phyloP scores from a whole-genome alignment of 371 early-diverging fungal genomes.

The Catenaria anguillulae region DNA sequence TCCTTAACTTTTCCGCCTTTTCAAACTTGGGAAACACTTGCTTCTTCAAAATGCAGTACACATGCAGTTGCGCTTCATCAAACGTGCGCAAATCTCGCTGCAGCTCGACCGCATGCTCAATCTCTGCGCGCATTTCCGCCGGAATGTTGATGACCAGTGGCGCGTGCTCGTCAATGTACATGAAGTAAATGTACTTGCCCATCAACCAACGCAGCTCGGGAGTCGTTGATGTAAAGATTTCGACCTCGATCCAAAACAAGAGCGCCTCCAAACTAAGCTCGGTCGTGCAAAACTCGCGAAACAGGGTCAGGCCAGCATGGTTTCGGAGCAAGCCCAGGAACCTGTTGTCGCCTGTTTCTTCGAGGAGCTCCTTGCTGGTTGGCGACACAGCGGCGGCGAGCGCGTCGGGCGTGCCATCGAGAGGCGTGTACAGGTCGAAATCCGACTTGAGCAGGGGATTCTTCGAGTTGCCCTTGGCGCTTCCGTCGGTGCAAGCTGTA shows the following conservation, averaged over 20 bases:
- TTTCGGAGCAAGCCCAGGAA: constrained; percentile 4
- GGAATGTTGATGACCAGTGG: constrained; percentile 4
- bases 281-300: neutral
- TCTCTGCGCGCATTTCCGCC: constrained; percentile 2
- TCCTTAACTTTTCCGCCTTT: neutral
- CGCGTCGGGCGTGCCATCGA: too few relatives aligned
- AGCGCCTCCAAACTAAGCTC: neutral
- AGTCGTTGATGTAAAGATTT: constrained; percentile 2
- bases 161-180: constrained; percentile 8
- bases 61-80: constrained; percentile 5
- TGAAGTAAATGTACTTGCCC: constrained; percentile 8
- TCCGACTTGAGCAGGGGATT: neutral
- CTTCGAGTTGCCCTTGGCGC: too few relatives aligned
- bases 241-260: constrained; percentile 9
- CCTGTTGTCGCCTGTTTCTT: neutral
- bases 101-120: neutral
- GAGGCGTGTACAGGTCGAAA: neutral
- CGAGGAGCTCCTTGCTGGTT: neutral
- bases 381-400: neutral
- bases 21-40: constrained; percentile 8
- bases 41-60: neutral
- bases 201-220: constrained; percentile 4
- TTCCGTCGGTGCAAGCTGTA: too few relatives aligned
- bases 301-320: neutral
- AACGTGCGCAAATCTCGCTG: neutral